Percentiles rank a stretch among this genome's conserved stretches.
Conservation (phyloP, 2,329 filamentous ascomycete species). For the Drechslera avenae region DNA sequence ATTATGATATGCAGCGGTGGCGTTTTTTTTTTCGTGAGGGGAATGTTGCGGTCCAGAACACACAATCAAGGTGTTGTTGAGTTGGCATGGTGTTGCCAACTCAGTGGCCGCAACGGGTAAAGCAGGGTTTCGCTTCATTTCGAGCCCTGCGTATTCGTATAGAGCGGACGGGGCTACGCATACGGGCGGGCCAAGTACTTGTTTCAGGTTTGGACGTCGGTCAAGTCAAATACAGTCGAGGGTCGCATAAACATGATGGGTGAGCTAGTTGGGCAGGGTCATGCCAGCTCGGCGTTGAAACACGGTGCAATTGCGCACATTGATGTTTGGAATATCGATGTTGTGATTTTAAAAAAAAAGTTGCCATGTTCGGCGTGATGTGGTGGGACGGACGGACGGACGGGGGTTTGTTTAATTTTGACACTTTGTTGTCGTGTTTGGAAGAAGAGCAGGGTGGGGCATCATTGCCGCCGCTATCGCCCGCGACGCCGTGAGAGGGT, state of each 20-base stretch:
- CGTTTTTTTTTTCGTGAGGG: constrained; percentile 2
- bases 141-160: constrained; percentile 1
- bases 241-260: constrained; percentile 1
- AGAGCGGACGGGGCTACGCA: constrained; percentile 6
- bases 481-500: constrained; percentile 12
- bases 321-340: not conserved
- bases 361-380: no score
- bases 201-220: constrained; percentile 17
- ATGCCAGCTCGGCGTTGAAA: not conserved
- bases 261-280: not conserved
- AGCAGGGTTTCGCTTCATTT: constrained; percentile 10
- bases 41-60: constrained; percentile 1
- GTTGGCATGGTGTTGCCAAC: constrained; percentile 17
- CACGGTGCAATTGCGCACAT: not conserved
- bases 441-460: constrained; percentile 11
- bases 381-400: no score
- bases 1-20: constrained; percentile 7
- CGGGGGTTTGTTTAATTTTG: constrained; percentile 7
- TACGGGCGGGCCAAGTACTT: constrained; percentile 11
- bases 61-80: constrained; percentile 3
- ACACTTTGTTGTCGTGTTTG: constrained; percentile 19
- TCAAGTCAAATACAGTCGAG: constrained; percentile 16
- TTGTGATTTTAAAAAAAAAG: not conserved
- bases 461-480: constrained; percentile 1
- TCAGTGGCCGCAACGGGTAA: constrained; percentile 13